Conservation (phyloP, 768 basidiomycete genomes). For the Mrakia gelida region DNA sequence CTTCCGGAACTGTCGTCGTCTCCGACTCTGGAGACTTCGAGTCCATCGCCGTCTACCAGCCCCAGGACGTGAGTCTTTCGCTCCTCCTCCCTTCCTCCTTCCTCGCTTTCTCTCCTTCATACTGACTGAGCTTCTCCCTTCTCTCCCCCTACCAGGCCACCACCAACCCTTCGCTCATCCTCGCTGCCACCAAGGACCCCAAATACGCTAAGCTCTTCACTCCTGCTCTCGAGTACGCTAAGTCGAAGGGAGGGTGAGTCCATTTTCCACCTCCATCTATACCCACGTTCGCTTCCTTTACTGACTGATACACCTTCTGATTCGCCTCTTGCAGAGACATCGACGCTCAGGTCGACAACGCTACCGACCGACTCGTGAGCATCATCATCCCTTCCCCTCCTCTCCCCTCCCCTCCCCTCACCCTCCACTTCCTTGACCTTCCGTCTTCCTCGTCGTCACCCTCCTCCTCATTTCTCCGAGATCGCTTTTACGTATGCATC, state of each 20-base stretch:
- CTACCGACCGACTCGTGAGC: slow-evolving; percentile 82
- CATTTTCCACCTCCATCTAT: not conserved
- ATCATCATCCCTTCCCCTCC: slow-evolving; percentile 3
- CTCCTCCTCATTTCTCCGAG: too few species aligned
- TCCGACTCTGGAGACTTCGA: slow-evolving; percentile 67
- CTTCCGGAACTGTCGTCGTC: slow-evolving; percentile 91
- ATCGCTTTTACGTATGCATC: too few species aligned
- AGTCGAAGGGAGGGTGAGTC: slow-evolving; percentile 65
- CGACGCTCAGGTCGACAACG: slow-evolving; percentile 69
- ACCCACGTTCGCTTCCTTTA: not conserved
- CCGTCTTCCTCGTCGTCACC: not conserved
- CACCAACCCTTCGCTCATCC: slow-evolving; percentile 87
- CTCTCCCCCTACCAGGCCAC: slow-evolving; percentile 62
- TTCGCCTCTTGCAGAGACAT: slow-evolving; percentile 46
- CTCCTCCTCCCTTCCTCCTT: not conserved
- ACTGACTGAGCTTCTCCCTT: not conserved
- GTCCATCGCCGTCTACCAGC: slow-evolving; percentile 30
- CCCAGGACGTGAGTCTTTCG: slow-evolving; percentile 27
- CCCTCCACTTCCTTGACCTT: not conserved
- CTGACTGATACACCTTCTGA: not conserved
- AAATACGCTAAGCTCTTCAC: slow-evolving; percentile 79
- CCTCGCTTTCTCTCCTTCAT: not conserved
- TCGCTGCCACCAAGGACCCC: slow-evolving; percentile 86
- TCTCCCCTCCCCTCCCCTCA: not conserved
- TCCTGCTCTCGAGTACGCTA: slow-evolving; percentile 66